Conservation (phyloP, 495 filamentous ascomycete genomes). For the Penicillium ochrochloron region DNA sequence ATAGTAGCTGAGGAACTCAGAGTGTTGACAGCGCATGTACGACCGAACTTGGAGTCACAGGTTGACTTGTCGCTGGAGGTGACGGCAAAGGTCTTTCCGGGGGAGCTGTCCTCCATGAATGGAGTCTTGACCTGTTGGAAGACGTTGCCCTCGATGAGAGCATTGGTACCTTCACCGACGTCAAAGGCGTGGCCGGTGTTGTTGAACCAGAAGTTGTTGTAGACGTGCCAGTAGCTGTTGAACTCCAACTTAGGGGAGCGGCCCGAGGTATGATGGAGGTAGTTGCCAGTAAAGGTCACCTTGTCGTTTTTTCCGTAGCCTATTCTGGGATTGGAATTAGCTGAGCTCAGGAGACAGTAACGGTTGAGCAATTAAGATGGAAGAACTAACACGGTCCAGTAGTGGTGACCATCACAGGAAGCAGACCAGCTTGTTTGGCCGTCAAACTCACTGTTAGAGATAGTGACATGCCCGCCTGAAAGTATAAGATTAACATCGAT, state of each 20-base stretch:
- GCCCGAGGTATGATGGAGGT: conserved; percentile 57
- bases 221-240: conserved; percentile 50
- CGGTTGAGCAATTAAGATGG: too few species aligned
- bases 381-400: conserved; percentile 52
- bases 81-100: conserved; percentile 32
- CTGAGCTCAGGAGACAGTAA: not conserved
- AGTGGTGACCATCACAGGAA: conserved; percentile 58
- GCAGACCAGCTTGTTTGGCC: conserved; percentile 54
- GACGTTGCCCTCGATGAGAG: conserved; percentile 39
- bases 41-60: conserved; percentile 35
- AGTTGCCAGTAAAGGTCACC: conserved; percentile 42
- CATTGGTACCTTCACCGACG: conserved; percentile 27
- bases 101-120: conserved; percentile 23
- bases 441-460: conserved; percentile 53
- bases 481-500: not conserved
- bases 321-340: conserved; percentile 22
- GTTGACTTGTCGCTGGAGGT: conserved; percentile 23
- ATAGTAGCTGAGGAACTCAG: conserved; percentile 30
- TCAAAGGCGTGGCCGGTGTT: conserved; percentile 44
- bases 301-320: conserved; percentile 38
- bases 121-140: conserved; percentile 38
- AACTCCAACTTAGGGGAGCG: conserved; percentile 56
- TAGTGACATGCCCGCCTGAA: conserved; percentile 36
- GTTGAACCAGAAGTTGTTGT: conserved; percentile 46
- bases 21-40: conserved; percentile 34